Conservation (phyloP, 1,284 basidiomycete genomes). For the Laetiporus sulphureus region DNA sequence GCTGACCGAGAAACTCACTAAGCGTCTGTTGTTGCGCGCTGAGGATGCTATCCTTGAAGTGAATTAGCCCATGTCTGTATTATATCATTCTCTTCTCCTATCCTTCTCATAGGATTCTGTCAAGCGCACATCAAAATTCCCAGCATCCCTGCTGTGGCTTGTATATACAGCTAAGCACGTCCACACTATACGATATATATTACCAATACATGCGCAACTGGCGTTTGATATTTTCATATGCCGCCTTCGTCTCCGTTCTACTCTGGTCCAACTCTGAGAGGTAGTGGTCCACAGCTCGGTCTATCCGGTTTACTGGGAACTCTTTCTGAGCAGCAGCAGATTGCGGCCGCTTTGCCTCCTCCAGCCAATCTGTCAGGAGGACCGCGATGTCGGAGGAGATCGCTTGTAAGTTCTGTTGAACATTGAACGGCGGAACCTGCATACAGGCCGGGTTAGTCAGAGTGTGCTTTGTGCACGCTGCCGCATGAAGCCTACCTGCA, state of each 20-base stretch:
- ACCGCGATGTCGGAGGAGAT: constrained; percentile 75
- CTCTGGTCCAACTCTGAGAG: constrained; percentile 56
- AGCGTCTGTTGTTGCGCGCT: constrained; percentile 58
- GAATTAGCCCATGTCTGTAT: constrained; percentile 13
- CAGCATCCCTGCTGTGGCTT: not conserved
- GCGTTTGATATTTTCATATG: constrained; percentile 64
- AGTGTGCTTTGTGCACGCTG: not conserved
- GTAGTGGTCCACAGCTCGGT: constrained; percentile 65
- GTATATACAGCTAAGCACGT: too few species aligned
- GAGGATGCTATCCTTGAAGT: constrained; percentile 79
- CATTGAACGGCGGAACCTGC: constrained; percentile 80
- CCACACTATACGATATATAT: not conserved
- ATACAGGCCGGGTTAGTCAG: not conserved
- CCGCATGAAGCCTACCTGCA: constrained; percentile 49
- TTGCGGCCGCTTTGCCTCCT: constrained; percentile 63
- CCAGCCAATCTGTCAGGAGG: constrained; percentile 70
- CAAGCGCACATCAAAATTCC: not conserved
- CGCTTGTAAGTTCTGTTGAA: constrained; percentile 67
- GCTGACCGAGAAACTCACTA: constrained; percentile 51
- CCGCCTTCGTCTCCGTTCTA: constrained; percentile 49
- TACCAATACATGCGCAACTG: constrained; percentile 55
- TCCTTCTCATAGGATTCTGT: not conserved
- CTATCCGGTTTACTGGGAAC: constrained; percentile 70
- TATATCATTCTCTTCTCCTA: not conserved
- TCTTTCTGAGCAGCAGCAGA: constrained; percentile 41